Evolutionary conservation across 2,329 filamentous ascomycete species (phyloP).

Genomic region (Ceratocystis cubensis): DNA sequence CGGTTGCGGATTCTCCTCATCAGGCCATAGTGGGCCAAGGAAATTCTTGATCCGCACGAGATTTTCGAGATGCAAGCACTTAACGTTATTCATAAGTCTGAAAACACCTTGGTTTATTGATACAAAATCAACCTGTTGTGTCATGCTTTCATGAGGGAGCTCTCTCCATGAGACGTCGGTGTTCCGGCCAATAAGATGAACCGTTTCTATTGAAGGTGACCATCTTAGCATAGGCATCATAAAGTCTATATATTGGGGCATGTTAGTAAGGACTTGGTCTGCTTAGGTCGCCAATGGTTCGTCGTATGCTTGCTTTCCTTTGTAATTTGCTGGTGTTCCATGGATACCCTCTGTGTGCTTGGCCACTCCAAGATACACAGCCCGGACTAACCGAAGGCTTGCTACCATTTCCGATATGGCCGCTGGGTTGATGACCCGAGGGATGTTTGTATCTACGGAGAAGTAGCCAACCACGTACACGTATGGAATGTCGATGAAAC

Average conservation of each 20-base stretch:
- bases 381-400: slow-evolving; percentile 21
- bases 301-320: background rate
- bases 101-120: slow-evolving; percentile 21
- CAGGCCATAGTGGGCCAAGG: slow-evolving; percentile 23
- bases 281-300: background rate
- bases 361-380: slow-evolving; percentile 21
- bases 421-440: slow-evolving; percentile 22
- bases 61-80: slow-evolving; percentile 21
- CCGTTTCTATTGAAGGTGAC: slow-evolving; percentile 22
- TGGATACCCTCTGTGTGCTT: slow-evolving; percentile 18
- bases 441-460: slow-evolving; percentile 20
- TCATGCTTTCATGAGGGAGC: slow-evolving; percentile 23
- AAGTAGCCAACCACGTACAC: slow-evolving; percentile 23
- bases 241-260: slow-evolving; percentile 13
- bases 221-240: slow-evolving; percentile 22
- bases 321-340: slow-evolving; percentile 1
- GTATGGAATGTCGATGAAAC: slow-evolving; percentile 41
- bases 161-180: slow-evolving; percentile 23
- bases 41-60: slow-evolving; percentile 23
- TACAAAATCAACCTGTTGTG: slow-evolving; percentile 22
- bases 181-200: slow-evolving; percentile 22
- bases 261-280: background rate
- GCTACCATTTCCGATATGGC: slow-evolving; percentile 24
- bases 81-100: slow-evolving; percentile 20
- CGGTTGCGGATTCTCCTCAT: slow-evolving; percentile 18